Conservation (phyloP, 257 asterid genomes). For the Gynochthodes officinalis region DNA sequence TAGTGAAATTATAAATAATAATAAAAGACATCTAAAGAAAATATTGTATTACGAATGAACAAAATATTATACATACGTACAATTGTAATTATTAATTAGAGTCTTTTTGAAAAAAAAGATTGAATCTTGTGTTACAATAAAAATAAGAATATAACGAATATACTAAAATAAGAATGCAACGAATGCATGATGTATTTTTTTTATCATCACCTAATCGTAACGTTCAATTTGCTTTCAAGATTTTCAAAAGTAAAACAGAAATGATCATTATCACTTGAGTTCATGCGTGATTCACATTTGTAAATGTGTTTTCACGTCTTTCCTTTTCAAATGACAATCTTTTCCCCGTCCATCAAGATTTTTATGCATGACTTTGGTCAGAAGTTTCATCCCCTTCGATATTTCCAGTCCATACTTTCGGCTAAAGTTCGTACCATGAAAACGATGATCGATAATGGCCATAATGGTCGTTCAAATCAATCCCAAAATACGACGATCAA, state of each 20-base stretch:
- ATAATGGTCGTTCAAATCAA: not conserved
- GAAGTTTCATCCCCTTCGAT: not conserved
- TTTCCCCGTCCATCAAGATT: not conserved
- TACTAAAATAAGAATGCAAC: too few relatives aligned
- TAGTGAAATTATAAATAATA: too few relatives aligned
- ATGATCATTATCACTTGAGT: not conserved
- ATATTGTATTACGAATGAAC: too few relatives aligned
- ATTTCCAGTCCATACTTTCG: constrained; percentile 14
- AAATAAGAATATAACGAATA: too few relatives aligned
- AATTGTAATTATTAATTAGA: too few relatives aligned
- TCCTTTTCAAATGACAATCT: not conserved
- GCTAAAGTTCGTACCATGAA: constrained; percentile 3
- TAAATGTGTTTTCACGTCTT: not conserved
- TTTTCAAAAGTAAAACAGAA: not conserved
- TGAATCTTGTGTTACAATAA: too few relatives aligned
- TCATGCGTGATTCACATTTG: constrained; percentile 10
- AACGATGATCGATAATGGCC: not conserved
- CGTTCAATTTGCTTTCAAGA: not conserved
- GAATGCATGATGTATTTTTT: too few relatives aligned
- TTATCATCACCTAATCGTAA: not conserved
- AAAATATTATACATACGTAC: too few relatives aligned
- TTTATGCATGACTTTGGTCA: constrained; percentile 6
- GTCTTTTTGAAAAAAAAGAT: too few relatives aligned
- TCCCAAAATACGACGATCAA: not conserved
- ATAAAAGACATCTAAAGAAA: too few relatives aligned